Evolutionary conservation across 768 basidiomycete species (phyloP), one percentile per base, ranked within the genome.

Genomic region (Gloeophyllum trabeum): DNA sequence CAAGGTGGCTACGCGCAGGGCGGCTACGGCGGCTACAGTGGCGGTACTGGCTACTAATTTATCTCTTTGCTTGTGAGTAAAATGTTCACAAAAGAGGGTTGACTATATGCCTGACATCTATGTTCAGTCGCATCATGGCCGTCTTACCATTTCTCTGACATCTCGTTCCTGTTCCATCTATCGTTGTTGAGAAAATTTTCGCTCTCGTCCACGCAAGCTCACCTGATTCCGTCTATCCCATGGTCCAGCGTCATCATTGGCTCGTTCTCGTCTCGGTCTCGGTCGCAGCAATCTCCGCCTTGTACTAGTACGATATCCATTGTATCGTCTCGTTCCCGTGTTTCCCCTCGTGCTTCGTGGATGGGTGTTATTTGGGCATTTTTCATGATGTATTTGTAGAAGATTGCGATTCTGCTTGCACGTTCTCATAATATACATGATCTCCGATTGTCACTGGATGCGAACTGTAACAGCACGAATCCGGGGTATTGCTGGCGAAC

Each of bases 231-330:
- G 49, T 54, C 66, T 58, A 54, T 56, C 52, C 48, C 53, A 53
- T 54, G 60, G 60, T 61, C 66, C 64, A 61, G 59, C 56, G 58
- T 59, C 53, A 56, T 60, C 51, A 56, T 50, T 53, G 60, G 60
- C 57, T 61, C 60, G 59, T 42, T 43, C 49, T 59, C 53, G 54
- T 43, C 52, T 52, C 55, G 54, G 58, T 61, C 61, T 63, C 57
- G 59, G 60, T 63, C 52, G 55, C 54, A 57, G 46, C 56, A 55
- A 57, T 59, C 57, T 63, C 59, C 64, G 59, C 57, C 61, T 55
- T 69, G 66, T 69, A 69, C 66, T 65, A 63, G 54, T 68, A 65
- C 58, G 60, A 54, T 26, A 5, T 18, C 7, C 16, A n/a, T 40
- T 54, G 48, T 47, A 50, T 52, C 48, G 42, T 51, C 46, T 44